Percentiles rank a stretch among this genome's conserved stretches.
phyloP scores from a whole-genome alignment of 2,329 filamentous ascomycete genomes.

The Ustulina deusta region DNA sequence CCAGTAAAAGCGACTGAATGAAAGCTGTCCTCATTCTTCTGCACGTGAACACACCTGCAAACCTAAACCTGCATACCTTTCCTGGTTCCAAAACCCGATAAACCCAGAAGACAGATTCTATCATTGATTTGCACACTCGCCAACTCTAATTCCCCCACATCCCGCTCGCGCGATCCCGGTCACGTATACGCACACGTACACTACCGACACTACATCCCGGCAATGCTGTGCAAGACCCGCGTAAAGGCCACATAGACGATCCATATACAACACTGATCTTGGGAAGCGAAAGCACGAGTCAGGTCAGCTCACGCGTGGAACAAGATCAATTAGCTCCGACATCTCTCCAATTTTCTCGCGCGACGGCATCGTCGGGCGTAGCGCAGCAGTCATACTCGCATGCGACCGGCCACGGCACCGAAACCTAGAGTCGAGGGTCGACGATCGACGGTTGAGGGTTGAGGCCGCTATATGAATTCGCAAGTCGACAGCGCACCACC shows the following conservation, averaged over 20 bases:
- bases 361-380: conserved; percentile 18
- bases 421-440: conserved; percentile 11
- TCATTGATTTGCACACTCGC: not conserved
- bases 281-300: not conserved
- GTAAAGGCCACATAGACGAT: conserved; percentile 10
- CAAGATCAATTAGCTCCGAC: conserved; percentile 6
- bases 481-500: conserved; percentile 14
- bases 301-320: not conserved
- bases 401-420: conserved; percentile 27
- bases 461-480: conserved; percentile 3
- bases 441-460: not conserved
- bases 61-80: conserved; percentile 1
- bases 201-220: conserved; percentile 2
- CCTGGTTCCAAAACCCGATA: not conserved
- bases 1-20: conserved; percentile 28
- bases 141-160: conserved; percentile 6
- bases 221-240: conserved; percentile 26
- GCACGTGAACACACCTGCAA: not conserved
- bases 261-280: not conserved
- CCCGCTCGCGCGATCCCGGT: conserved; percentile 1
- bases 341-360: not conserved
- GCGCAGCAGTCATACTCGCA: not conserved
- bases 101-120: not conserved
- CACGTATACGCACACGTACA: too few species aligned
- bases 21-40: conserved; percentile 42